A percentile compares a stretch with the other conserved stretches of the same genome.
phyloP scores from a whole-genome alignment of 1,284 basidiomycete species.

The Sanghuangporus baumii region DNA sequence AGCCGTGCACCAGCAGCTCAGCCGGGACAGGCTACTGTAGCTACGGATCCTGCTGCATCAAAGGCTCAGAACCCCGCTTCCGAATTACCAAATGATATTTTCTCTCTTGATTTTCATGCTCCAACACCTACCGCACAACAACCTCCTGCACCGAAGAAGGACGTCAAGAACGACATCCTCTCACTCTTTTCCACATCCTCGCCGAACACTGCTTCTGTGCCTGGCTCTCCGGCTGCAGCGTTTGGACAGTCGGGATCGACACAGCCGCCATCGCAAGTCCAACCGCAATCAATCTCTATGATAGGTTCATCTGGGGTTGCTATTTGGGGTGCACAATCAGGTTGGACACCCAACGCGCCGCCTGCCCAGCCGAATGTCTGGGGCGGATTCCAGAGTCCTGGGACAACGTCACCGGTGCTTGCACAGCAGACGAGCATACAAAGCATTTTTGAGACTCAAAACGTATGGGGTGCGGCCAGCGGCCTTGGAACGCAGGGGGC shows the following conservation, averaged over 20 bases:
- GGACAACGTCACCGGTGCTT: constrained; percentile 25
- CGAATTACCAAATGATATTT: constrained; percentile 57
- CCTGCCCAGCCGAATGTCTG: constrained; percentile 35
- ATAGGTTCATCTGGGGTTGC: constrained; percentile 50
- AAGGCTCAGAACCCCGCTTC: constrained; percentile 24
- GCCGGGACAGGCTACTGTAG: constrained; percentile 16
- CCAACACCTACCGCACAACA: constrained; percentile 33
- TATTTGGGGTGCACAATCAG: constrained; percentile 61
- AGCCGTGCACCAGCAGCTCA: constrained; percentile 19
- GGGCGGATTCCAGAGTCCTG: constrained; percentile 30
- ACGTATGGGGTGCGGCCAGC: constrained; percentile 45
- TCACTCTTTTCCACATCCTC: constrained; percentile 68
- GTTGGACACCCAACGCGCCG: constrained; percentile 36
- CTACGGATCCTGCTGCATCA: constrained; percentile 26
- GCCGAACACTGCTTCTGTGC: constrained; percentile 28
- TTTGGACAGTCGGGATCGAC: constrained; percentile 21
- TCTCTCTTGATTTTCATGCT: constrained; percentile 81
- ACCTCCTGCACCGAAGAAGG: constrained; percentile 46
- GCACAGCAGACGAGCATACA: constrained; percentile 23
- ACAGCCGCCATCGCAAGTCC: constrained; percentile 21
- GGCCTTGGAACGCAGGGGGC: constrained; percentile 11
- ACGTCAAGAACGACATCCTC: constrained; percentile 83
- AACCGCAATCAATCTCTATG: constrained; percentile 43
- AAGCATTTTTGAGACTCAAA: constrained; percentile 38
- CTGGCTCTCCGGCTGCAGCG: constrained; percentile 22